A percentile compares a stretch with the other conserved stretches of the same genome.
Conservation (phyloP, 805 yeast species). For the Komagataella pastoris region DNA sequence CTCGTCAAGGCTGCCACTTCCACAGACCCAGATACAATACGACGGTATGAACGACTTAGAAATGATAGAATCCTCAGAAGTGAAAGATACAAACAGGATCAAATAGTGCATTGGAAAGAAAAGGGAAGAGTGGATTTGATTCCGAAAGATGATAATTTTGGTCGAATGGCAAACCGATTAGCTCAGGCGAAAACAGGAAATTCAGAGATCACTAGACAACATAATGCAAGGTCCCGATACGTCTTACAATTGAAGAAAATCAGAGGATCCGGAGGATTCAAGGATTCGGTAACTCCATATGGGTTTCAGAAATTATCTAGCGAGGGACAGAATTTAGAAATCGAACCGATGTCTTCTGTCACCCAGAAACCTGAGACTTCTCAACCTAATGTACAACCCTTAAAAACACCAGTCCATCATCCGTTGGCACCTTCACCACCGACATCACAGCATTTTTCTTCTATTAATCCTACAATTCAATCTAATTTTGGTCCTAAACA, state of each 20-base stretch:
- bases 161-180: not conserved
- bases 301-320: not conserved
- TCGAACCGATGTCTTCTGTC: not conserved
- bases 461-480: not conserved
- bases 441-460: not conserved
- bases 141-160: not conserved
- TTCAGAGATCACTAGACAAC: not conserved
- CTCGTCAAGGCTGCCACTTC: slow-evolving; percentile 12
- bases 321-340: not conserved
- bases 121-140: slow-evolving; percentile 1
- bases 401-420: not conserved
- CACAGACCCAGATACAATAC: slow-evolving; percentile 6
- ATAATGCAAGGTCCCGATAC: not conserved
- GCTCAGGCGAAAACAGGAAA: not conserved
- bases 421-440: not conserved
- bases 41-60: slow-evolving; percentile 10
- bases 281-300: not conserved
- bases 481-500: not conserved
- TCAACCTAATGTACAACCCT: not conserved
- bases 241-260: not conserved
- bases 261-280: not conserved
- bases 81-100: not conserved
- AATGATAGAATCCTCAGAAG: slow-evolving; percentile 9
- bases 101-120: not conserved
- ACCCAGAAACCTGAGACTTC: not conserved